Percentiles rank a stretch among this genome's conserved stretches.
phyloP scores from a whole-genome alignment of 352 stramenopile species.

The Phytopythium boreale region DNA sequence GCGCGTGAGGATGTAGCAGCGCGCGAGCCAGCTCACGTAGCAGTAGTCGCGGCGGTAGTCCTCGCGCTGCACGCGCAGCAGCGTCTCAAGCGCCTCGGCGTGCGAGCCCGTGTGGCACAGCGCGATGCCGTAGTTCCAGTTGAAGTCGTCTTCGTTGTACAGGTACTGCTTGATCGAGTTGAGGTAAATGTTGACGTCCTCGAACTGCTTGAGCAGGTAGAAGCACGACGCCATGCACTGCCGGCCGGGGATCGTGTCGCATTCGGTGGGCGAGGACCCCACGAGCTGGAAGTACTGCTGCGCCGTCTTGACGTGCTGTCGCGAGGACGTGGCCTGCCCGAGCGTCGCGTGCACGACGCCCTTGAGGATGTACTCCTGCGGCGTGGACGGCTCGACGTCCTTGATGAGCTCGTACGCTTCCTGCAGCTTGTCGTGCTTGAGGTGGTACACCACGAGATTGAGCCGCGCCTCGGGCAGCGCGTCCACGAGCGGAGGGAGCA shows the following conservation, averaged over 20 bases:
- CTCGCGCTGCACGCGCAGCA: slow-evolving; percentile 90
- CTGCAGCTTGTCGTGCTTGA: slow-evolving; percentile 91
- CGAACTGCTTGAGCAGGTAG: slow-evolving; percentile 95
- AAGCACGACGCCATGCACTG: slow-evolving; percentile 98
- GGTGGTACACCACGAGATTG: slow-evolving; percentile 94
- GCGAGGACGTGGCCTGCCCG: slow-evolving; percentile 83
- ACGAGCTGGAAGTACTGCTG: slow-evolving; percentile 94
- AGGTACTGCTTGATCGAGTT: slow-evolving; percentile 96
- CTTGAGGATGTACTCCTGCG: slow-evolving; percentile 91
- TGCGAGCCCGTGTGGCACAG: slow-evolving; percentile 92
- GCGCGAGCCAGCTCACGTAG: slow-evolving; percentile 88
- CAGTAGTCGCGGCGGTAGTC: slow-evolving; percentile 93
- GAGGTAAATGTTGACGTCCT: slow-evolving; percentile 97
- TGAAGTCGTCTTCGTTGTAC: slow-evolving; percentile 98
- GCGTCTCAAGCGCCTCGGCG: slow-evolving; percentile 91
- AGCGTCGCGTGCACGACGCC: slow-evolving; percentile 92
- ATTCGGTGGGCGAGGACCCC: slow-evolving; percentile 92
- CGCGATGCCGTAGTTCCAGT: slow-evolving; percentile 96
- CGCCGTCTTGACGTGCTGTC: slow-evolving; percentile 93
- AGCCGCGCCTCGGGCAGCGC: slow-evolving; percentile 92
- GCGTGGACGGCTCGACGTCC: slow-evolving; percentile 91
- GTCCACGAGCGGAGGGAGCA: slow-evolving; percentile 91
- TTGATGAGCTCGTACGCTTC: slow-evolving; percentile 95
- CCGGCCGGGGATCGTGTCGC: slow-evolving; percentile 95
- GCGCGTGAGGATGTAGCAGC: slow-evolving; percentile 95